These are phyloP conservation scores for Iberis amara DNA, from an alignment of 441 rosid genomes.

Conservation along the genomic window DNA sequence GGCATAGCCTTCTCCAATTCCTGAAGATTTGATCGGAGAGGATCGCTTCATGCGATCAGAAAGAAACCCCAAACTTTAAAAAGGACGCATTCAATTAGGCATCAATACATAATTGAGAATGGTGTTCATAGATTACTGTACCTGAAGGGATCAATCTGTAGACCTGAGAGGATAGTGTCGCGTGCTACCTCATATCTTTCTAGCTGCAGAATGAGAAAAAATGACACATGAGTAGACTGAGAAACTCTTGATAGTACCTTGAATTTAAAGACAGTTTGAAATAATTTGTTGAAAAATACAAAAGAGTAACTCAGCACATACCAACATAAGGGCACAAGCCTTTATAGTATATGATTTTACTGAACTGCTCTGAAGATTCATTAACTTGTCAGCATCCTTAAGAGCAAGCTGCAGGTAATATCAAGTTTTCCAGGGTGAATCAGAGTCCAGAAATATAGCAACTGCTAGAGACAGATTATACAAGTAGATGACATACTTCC, in stretches of 20 bases:
- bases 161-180: slow-evolving; percentile 72
- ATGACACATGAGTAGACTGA: not conserved
- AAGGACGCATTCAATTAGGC: slow-evolving; percentile 19
- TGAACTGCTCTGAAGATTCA: slow-evolving; percentile 45
- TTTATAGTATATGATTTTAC: slow-evolving; percentile 54
- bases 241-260: slow-evolving; percentile 15
- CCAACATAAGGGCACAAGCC: slow-evolving; percentile 73
- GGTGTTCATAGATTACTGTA: slow-evolving; percentile 29
- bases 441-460: slow-evolving; percentile 6
- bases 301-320: slow-evolving; percentile 28
- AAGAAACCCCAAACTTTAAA: slow-evolving; percentile 29
- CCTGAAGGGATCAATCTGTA: slow-evolving; percentile 89
- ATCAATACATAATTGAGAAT: slow-evolving; percentile 17
- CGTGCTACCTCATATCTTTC: slow-evolving; percentile 82
- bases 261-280: not conserved
- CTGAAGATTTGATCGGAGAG: slow-evolving; percentile 67
- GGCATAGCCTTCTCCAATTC: slow-evolving; percentile 47
- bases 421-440: slow-evolving; percentile 19
- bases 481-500: slow-evolving; percentile 51
- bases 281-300: not conserved
- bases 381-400: slow-evolving; percentile 87
- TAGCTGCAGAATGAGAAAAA: slow-evolving; percentile 44
- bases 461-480: slow-evolving; percentile 5
- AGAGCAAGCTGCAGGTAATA: slow-evolving; percentile 70
- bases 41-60: slow-evolving; percentile 64